These are phyloP conservation scores for Hyaloscypha finlandica DNA, from an alignment of 495 filamentous ascomycete species.

Conservation along the genomic window DNA sequence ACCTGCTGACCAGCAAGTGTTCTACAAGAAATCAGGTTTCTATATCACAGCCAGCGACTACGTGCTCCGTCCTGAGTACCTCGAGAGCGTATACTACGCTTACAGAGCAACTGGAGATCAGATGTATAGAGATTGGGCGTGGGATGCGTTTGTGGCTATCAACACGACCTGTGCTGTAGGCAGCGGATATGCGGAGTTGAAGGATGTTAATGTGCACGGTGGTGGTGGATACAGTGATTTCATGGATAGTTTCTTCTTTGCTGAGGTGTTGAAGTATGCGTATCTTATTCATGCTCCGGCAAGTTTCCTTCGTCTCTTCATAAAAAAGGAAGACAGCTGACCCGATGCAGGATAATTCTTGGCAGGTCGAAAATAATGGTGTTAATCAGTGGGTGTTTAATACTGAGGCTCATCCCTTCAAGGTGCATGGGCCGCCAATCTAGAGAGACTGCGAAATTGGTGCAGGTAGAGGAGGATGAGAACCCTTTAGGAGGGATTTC, in stretches of 20 bases:
- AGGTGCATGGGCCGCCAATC: slow-evolving; percentile 48
- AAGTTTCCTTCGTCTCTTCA: slow-evolving; percentile 17
- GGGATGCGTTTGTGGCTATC: slow-evolving; percentile 76
- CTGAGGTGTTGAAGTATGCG: slow-evolving; percentile 85
- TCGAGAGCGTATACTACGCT: slow-evolving; percentile 89
- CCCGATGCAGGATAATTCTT: slow-evolving; percentile 52
- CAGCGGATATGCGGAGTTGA: slow-evolving; percentile 67
- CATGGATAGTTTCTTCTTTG: slow-evolving; percentile 90
- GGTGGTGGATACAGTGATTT: slow-evolving; percentile 68
- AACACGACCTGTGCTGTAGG: slow-evolving; percentile 62
- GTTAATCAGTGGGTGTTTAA: slow-evolving; percentile 75
- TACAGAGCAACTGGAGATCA: slow-evolving; percentile 73
- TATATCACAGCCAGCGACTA: slow-evolving; percentile 67
- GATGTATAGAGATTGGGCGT: slow-evolving; percentile 81
- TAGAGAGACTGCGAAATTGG: slow-evolving; percentile 12
- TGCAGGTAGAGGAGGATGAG: not conserved
- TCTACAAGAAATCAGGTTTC: slow-evolving; percentile 71
- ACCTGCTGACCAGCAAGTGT: slow-evolving; percentile 49
- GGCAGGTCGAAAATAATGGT: slow-evolving; percentile 61
- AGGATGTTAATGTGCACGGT: slow-evolving; percentile 61
- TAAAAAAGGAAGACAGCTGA: not conserved
- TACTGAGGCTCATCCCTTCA: slow-evolving; percentile 81
- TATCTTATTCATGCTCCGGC: slow-evolving; percentile 66
- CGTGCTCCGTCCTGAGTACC: slow-evolving; percentile 77
- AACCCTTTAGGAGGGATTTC: not conserved